Base-by-base conservation (phyloP, 768 basidiomycete genomes). In the Atractiella rhizophila region DNA sequence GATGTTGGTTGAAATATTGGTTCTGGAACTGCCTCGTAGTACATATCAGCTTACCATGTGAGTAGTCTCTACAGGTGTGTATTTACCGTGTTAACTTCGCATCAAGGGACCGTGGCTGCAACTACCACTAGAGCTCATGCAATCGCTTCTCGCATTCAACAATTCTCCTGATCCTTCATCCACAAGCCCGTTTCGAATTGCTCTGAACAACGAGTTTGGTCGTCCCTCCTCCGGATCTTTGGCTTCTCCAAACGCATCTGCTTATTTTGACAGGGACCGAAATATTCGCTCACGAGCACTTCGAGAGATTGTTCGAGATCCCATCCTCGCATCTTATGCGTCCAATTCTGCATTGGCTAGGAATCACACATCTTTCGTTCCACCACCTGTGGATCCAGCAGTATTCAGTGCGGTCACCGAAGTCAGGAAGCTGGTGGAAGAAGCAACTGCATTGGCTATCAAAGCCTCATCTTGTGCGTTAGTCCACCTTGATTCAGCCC, bases 31-130 rank as follows among this genome's bases (percentile, higher is more conserved):
- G 33, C 27, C 40, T 44, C 20, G 42, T 39, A 28, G 37, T 40
- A 44, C 29, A 37, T 27, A 33, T 42, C 31, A 27, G 27, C 21
- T 11, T 49, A 45, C 31, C 19, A 42, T 40, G 27, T 43, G 16
- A 3, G 27, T 32, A 25, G 25, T 29, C 16, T 28, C 26, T 28
- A 23, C 15, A 26, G 23, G 39, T 33, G 16, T 18, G 26, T 16
- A 24, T 24, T 35, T 43, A 19, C 27, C 32, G 12, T 28, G 28
- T 25, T 20, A 37, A 47, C 45, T 49, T 37, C 29, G 24, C 20
- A 7, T 20, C 18, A 54, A 86, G 81, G 82, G 82, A 12, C 80
- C 79, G 8, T 86, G 82, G 82, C 68, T 85, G 15, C 78, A 82
- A 56, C 70, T 86, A 19, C 80, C 81, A 3, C 61, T 79, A 37